A percentile compares a stretch with the other conserved stretches of the same genome.
Evolutionary conservation across 2,329 filamentous ascomycete genomes (phyloP).

Genomic region (Verticillium zaregamsianum): DNA sequence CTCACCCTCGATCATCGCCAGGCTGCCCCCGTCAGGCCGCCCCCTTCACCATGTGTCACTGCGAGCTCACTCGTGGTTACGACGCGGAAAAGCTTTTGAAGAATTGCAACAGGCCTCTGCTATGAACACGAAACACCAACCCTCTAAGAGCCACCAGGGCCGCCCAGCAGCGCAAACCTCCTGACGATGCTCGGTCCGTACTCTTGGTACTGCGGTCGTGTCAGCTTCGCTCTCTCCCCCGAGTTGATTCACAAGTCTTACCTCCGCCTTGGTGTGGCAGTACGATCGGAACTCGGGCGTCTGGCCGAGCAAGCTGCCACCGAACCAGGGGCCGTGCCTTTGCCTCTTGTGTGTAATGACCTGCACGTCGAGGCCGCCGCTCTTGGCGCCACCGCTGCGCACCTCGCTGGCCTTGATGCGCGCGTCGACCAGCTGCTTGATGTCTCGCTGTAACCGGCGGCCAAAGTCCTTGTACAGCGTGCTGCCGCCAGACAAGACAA

Average conservation of each 20-base stretch:
- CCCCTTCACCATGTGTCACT: neutral
- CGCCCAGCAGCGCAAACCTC: constrained; percentile 89
- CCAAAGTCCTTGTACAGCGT: constrained; percentile 99
- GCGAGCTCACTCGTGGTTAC: neutral
- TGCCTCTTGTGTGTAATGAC: constrained; percentile 98
- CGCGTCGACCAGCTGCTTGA: constrained; percentile 90
- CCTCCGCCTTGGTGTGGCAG: constrained; percentile 87
- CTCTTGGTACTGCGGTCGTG: constrained; percentile 73
- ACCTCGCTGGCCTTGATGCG: constrained; percentile 90
- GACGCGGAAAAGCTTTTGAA: neutral
- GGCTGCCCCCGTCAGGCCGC: too few species aligned
- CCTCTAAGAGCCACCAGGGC: constrained; percentile 72
- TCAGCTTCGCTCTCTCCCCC: neutral
- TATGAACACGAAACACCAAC: constrained; percentile 1
- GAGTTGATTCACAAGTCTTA: constrained; percentile 25
- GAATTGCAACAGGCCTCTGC: neutral
- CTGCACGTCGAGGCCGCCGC: constrained; percentile 91
- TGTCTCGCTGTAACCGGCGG: constrained; percentile 90
- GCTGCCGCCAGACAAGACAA: constrained; percentile 93
- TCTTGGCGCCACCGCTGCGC: constrained; percentile 85
- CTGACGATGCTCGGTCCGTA: constrained; percentile 93
- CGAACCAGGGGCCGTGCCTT: constrained; percentile 97
- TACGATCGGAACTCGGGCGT: constrained; percentile 98
- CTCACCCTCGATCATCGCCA: neutral
- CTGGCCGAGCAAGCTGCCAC: constrained; percentile 91